A percentile compares a stretch with the other conserved stretches of the same genome.
Evolutionary conservation across 129 eudicot genomes (phyloP).

Genomic region (Saposhnikovia divaricata): DNA sequence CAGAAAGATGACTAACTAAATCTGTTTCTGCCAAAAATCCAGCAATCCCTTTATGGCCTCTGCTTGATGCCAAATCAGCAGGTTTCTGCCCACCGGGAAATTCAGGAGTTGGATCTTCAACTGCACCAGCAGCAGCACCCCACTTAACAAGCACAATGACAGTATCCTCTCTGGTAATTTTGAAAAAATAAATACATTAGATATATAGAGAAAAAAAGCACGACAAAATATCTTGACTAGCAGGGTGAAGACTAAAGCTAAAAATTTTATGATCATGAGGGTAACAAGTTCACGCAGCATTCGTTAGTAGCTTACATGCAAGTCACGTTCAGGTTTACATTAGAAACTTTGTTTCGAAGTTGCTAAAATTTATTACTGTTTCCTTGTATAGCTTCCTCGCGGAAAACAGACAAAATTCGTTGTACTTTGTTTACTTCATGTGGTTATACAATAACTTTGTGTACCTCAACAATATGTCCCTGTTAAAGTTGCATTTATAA

Average conservation of each 20-base stretch:
- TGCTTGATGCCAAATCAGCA: constrained; percentile 32
- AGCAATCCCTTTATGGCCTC: constrained; percentile 37
- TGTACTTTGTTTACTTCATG: not conserved
- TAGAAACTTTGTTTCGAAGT: not conserved
- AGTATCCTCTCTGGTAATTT: constrained; percentile 22
- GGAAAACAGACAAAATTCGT: not conserved
- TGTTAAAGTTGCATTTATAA: not conserved
- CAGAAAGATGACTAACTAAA: constrained; percentile 22
- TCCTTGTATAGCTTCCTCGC: not conserved
- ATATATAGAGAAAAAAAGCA: not conserved
- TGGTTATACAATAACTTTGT: not conserved
- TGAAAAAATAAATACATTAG: not conserved
- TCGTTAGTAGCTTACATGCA: not conserved
- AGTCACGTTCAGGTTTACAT: not conserved
- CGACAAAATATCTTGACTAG: not conserved
- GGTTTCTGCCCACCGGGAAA: constrained; percentile 29
- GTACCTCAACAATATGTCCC: not conserved
- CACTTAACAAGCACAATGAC: constrained; percentile 21
- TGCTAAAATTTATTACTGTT: not conserved
- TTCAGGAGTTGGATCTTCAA: constrained; percentile 27
- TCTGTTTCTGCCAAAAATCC: constrained; percentile 35
- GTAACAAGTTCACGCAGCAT: not conserved
- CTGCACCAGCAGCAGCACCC: constrained; percentile 30
- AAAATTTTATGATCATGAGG: not conserved
- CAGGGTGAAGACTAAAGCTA: not conserved